A percentile compares a stretch with the other conserved stretches of the same genome.
Conservation (phyloP, 441 rosid genomes). For the Brassica hybrid region DNA sequence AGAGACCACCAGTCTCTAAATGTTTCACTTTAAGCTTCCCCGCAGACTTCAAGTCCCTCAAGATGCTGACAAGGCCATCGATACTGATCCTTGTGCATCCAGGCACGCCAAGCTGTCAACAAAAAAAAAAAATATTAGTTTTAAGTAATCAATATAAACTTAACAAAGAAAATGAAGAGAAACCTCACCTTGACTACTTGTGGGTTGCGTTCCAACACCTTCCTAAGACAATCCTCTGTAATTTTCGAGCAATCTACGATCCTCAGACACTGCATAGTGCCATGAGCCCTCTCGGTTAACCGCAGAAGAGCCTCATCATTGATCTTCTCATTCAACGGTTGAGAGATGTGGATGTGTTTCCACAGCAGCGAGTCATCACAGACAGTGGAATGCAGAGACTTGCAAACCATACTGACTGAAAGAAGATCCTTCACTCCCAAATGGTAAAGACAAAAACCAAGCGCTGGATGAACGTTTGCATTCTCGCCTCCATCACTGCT, state of each 20-base stretch:
- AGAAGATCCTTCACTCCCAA: slow-evolving; percentile 78
- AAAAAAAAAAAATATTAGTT: not conserved
- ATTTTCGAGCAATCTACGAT: slow-evolving; percentile 76
- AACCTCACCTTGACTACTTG: slow-evolving; percentile 66
- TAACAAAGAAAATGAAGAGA: not conserved
- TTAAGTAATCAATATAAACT: slow-evolving; percentile 11
- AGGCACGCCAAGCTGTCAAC: slow-evolving; percentile 78
- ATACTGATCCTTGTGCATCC: slow-evolving; percentile 84
- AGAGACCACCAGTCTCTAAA: slow-evolving; percentile 76
- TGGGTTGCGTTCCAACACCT: slow-evolving; percentile 66
- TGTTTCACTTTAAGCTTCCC: slow-evolving; percentile 65
- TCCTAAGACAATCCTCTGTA: slow-evolving; percentile 71
- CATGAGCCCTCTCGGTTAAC: slow-evolving; percentile 72
- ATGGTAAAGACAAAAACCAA: slow-evolving; percentile 63
- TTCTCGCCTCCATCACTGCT: slow-evolving; percentile 47
- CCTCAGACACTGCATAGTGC: slow-evolving; percentile 77
- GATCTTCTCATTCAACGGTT: slow-evolving; percentile 78
- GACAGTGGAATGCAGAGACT: slow-evolving; percentile 55
- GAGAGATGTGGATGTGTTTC: slow-evolving; percentile 73
- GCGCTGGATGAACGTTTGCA: slow-evolving; percentile 59
- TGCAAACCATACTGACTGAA: slow-evolving; percentile 63
- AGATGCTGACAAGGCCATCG: slow-evolving; percentile 66
- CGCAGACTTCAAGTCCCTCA: slow-evolving; percentile 58
- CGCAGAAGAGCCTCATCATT: slow-evolving; percentile 75
- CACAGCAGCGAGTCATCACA: slow-evolving; percentile 69